phyloP scores from a whole-genome alignment of 768 basidiomycete species.

The Russula sp. region DNA sequence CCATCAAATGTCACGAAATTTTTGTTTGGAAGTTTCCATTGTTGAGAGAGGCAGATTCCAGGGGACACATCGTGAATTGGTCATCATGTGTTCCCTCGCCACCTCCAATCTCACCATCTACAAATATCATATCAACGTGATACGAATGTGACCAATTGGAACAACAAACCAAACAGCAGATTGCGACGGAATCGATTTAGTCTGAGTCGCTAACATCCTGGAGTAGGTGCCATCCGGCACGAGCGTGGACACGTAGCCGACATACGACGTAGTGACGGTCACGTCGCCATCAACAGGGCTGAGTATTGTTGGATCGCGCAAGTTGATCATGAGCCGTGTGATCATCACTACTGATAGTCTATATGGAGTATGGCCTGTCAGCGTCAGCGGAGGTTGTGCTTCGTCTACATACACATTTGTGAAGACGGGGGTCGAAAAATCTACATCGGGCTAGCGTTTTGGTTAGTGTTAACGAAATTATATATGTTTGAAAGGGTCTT shows the following conservation, averaged over 20 bases:
- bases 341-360: conserved; percentile 25
- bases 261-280: background rate
- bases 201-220: background rate
- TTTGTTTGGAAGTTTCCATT: background rate
- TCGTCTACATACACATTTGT: conserved; percentile 21
- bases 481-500: background rate
- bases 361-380: background rate
- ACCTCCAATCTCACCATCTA: background rate
- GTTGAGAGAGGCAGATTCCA: background rate
- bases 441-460: background rate
- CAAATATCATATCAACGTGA: background rate
- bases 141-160: background rate
- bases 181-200: background rate
- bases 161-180: background rate
- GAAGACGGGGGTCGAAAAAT: conserved; percentile 1
- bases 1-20: background rate
- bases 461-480: background rate
- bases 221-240: background rate
- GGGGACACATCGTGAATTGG: background rate
- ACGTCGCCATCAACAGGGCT: background rate
- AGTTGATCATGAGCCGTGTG: conserved; percentile 26
- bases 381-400: background rate
- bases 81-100: background rate
- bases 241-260: conserved; percentile 14
- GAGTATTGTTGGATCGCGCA: conserved; percentile 19